A percentile compares a stretch with the other conserved stretches of the same genome.
phyloP scores from a whole-genome alignment of 1,284 basidiomycete species.

The Ustilago hordei region DNA sequence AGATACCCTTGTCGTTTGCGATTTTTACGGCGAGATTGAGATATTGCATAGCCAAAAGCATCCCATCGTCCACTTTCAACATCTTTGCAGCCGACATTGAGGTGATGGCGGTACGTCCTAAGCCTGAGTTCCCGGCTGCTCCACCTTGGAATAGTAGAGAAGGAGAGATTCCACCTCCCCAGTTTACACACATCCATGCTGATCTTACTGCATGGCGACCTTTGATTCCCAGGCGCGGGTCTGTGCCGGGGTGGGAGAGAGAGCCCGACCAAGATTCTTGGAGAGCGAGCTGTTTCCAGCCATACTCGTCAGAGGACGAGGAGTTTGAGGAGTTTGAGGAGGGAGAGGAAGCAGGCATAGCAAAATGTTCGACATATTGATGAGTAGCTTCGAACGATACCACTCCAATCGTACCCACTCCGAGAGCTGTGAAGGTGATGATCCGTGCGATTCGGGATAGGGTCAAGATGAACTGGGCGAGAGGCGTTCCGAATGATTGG shows the following conservation, averaged over 20 bases:
- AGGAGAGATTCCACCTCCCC: slow-evolving; percentile 66
- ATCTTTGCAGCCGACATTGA: slow-evolving; percentile 33
- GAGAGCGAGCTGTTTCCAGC: slow-evolving; percentile 39
- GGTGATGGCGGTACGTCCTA: slow-evolving; percentile 38
- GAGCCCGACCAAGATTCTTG: slow-evolving; percentile 55
- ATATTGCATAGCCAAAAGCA: slow-evolving; percentile 55
- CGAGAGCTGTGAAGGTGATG: slow-evolving; percentile 55
- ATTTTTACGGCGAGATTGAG: slow-evolving; percentile 49
- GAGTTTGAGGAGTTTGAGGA: slow-evolving; percentile 12
- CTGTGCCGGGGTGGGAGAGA: slow-evolving; percentile 39
- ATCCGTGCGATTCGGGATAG: slow-evolving; percentile 66
- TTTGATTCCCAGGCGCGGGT: slow-evolving; percentile 59
- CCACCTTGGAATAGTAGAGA: slow-evolving; percentile 47
- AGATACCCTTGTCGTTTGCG: slow-evolving; percentile 53
- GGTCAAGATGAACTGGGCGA: slow-evolving; percentile 60
- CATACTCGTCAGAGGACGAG: slow-evolving; percentile 31
- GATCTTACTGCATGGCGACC: slow-evolving; percentile 62
- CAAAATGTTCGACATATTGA: slow-evolving; percentile 64
- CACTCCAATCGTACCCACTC: slow-evolving; percentile 43
- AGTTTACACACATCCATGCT: slow-evolving; percentile 65
- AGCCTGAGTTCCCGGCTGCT: slow-evolving; percentile 24
- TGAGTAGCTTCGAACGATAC: slow-evolving; percentile 62
- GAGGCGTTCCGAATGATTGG: slow-evolving; percentile 55
- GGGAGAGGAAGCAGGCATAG: slow-evolving; percentile 46
- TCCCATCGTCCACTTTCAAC: slow-evolving; percentile 45